Evolutionary conservation across 2,329 filamentous ascomycete genomes (phyloP), one percentile per base, ranked within the genome.

Genomic region (Ilyonectria robusta): DNA sequence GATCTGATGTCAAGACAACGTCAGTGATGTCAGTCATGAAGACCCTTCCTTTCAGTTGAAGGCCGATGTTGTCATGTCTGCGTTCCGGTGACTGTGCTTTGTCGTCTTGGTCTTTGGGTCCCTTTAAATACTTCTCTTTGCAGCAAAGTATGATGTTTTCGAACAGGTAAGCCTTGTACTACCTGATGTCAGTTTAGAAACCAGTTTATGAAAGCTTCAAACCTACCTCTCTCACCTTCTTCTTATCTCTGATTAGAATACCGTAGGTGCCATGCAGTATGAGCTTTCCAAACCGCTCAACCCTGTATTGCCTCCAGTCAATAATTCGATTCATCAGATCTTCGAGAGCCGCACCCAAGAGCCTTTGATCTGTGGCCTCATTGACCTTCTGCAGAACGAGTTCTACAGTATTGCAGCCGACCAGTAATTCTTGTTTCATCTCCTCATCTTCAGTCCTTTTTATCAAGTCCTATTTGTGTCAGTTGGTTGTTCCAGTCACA

Each of bases 1-100:
- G 93, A 80, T 94, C 97, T 55, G 92, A 91, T 66, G 95, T 86
- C n/a, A 93, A 94, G 46, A 97, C 85, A n/a, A 97, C 92, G 79
- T 98, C 94, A 42, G 94, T 98, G 60, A 99, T 95, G 77, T 99
- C 99, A 73, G 95, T 94, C 95, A 98, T 98, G 83, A 98, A 98
- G 76, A 99, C 98, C 57, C 96, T 91, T 42, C 96, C 96, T 82
- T 99, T 99, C 31, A 99, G 87, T 81, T 98, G 95, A 68, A 98
- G 86, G 81, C 95, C 97, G 46, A 92, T 19, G 15, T 42, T 42
- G 8, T 7, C 17, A 0, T n/a, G 92, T 13, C 40, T n/a, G 6
- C 92, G 75, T 90, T 93, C 79, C 89, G 91, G 76, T 87, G 89
- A 48, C 84, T 82, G 51, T 81, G 78, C 79, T 91, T 93, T 65